Base-by-base conservation (phyloP, 2,329 filamentous ascomycete species). In the Monilinia polystroma region DNA sequence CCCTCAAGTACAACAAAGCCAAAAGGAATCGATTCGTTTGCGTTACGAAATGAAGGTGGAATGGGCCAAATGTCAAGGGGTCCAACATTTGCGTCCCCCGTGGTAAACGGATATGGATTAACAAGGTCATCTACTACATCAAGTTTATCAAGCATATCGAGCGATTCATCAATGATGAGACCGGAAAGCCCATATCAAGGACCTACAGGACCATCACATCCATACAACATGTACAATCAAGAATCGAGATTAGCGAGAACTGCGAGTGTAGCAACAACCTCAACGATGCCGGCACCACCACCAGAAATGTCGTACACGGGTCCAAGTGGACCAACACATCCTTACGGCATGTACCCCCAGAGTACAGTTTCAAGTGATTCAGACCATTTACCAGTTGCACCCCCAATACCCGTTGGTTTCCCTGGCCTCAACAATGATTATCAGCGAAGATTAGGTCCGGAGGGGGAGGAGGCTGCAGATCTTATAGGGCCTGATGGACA, bases 401-500 rank as follows among this genome's bases (percentile, higher is more conserved):
- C 76, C 68, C 80, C 76, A 68, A 90, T 88, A 69, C 89, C 86
- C 0, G 84, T 95, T 18, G 92, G 92, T 4, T 97, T 96, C 71
- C 87, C 88, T 8, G 89, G 89, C 7, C 80, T 87, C 47, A 72
- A 73, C 23, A 85, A 84, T 68, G 80, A 84, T 65, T 96, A 93
- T 73, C 90, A 89, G 74, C 82, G 90, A 69, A 87, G 89, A 63
- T 78, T 92, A 63, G 91, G 90, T 0, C 89, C 91, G 0, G 90
- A 93, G 66, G 92, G 92, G 63, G 92, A 97, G 78, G 93, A 97
- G 72, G 81, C 86, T n/a, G 92, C 90, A 57, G 93, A 93, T 76
- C 86, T 97, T 64, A 89, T 97, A 63, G 93, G 93, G 1, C 91
- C 90, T 0, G 87, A 96, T 74, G 93, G 93, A 1, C 93, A 97